Percentiles rank a stretch among this genome's conserved stretches.
phyloP scores from a whole-genome alignment of 2,329 filamentous ascomycete species.

The Cercospora sesami region DNA sequence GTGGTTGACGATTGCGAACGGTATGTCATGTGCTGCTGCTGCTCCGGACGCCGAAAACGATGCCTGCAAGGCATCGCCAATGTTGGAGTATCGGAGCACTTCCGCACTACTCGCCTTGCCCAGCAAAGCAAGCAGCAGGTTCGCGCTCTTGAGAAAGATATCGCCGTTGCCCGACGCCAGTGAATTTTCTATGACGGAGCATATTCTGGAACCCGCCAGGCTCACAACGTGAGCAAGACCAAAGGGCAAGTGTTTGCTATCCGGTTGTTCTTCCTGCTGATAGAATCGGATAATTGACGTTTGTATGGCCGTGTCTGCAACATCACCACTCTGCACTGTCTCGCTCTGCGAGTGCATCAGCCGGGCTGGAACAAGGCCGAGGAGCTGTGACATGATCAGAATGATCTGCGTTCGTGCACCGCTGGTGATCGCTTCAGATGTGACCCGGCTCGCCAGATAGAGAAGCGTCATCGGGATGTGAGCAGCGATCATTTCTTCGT shows the following conservation, averaged over 20 bases:
- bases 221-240: not conserved
- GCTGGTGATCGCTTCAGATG: not conserved
- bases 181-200: slow-evolving; percentile 3
- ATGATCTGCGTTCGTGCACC: slow-evolving; percentile 7
- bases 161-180: slow-evolving; percentile 2
- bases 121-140: slow-evolving; percentile 16
- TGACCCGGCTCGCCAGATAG: slow-evolving; percentile 28
- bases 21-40: not conserved
- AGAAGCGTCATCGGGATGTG: slow-evolving; percentile 74
- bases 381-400: slow-evolving; percentile 17
- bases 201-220: slow-evolving; percentile 8
- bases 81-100: not conserved
- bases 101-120: slow-evolving; percentile 1
- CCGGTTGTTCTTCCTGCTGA: slow-evolving; percentile 9
- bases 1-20: slow-evolving; percentile 29
- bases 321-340: not conserved
- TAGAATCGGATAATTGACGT: slow-evolving; percentile 18
- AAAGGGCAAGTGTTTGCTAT: slow-evolving; percentile 5
- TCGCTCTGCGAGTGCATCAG: slow-evolving; percentile 12
- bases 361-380: slow-evolving; percentile 21
- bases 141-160: slow-evolving; percentile 2
- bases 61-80: slow-evolving; percentile 6
- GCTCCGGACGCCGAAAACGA: not conserved
- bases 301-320: slow-evolving; percentile 10
- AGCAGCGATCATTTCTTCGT: slow-evolving; percentile 90